Conservation (phyloP, 768 basidiomycete genomes). For the Tephrocybe sp. region DNA sequence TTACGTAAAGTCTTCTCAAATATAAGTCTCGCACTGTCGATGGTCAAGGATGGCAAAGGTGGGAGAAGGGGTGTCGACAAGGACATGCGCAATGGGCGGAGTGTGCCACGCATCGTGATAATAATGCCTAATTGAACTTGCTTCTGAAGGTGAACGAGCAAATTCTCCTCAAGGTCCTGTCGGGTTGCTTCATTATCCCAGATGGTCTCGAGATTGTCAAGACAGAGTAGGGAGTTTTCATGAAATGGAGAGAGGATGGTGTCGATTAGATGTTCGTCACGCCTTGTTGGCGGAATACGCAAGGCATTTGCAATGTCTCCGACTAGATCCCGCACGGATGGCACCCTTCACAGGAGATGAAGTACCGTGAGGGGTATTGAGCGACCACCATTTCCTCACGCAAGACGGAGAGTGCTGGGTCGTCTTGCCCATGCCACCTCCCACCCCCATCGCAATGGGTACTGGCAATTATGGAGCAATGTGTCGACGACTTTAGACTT, state of each 20-base stretch:
- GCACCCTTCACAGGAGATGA: conserved; percentile 8
- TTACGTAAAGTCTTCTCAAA: background rate
- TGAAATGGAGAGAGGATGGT: background rate
- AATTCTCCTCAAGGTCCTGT: background rate
- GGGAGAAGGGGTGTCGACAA: conserved; percentile 2
- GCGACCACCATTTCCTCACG: too few species aligned
- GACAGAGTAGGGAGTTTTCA: background rate
- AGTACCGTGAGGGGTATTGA: conserved; percentile 2
- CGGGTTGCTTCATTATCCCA: too few species aligned
- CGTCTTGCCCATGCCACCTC: too few species aligned
- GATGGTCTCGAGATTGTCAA: too few species aligned
- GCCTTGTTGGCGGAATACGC: background rate
- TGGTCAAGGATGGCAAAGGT: background rate
- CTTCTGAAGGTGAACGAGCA: too few species aligned
- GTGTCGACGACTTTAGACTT: too few species aligned
- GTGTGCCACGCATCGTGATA: conserved; percentile 8
- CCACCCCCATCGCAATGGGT: too few species aligned
- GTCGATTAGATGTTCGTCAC: background rate
- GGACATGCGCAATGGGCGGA: background rate
- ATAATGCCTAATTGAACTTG: conserved; percentile 2
- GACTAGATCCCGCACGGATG: background rate
- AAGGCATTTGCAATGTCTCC: conserved; percentile 4
- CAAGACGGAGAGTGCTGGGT: too few species aligned
- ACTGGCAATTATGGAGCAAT: too few species aligned
- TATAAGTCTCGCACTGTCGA: background rate